phyloP scores from a whole-genome alignment of 2,329 filamentous ascomycete genomes.

The Incumbomyces delicatus region DNA sequence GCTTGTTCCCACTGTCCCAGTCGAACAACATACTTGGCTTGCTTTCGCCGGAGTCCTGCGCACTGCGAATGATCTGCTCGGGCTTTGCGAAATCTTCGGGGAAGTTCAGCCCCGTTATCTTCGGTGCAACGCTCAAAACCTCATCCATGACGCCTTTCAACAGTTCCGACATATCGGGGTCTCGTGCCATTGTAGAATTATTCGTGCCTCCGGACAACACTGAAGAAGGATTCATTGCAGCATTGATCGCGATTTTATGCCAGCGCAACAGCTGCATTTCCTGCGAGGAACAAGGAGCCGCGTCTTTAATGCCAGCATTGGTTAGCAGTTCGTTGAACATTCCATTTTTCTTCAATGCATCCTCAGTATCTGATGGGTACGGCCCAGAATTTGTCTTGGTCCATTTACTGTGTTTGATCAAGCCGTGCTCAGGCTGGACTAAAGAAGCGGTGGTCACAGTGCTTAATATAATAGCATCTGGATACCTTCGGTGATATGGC shows the following conservation, averaged over 20 bases:
- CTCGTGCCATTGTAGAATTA: slow-evolving; percentile 57
- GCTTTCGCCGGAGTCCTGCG: slow-evolving; percentile 43
- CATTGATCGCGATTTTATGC: slow-evolving; percentile 71
- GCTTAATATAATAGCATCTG: slow-evolving; percentile 50
- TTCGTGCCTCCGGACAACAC: slow-evolving; percentile 55
- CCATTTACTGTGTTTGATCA: slow-evolving; percentile 63
- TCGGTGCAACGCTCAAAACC: slow-evolving; percentile 54
- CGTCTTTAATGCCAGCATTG: slow-evolving; percentile 53
- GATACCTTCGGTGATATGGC: slow-evolving; percentile 55
- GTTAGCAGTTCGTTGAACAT: slow-evolving; percentile 36
- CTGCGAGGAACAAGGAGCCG: slow-evolving; percentile 53
- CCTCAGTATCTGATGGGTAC: slow-evolving; percentile 45
- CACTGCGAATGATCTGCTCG: slow-evolving; percentile 54
- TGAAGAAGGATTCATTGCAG: slow-evolving; percentile 62
- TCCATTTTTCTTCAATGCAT: slow-evolving; percentile 21
- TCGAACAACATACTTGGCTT: slow-evolving; percentile 58
- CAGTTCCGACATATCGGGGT: slow-evolving; percentile 53
- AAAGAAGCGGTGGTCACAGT: slow-evolving; percentile 62
- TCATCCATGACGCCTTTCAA: slow-evolving; percentile 60
- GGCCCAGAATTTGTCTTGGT: slow-evolving; percentile 61
- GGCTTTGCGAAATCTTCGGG: slow-evolving; percentile 51
- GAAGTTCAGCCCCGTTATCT: slow-evolving; percentile 52
- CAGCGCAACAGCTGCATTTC: slow-evolving; percentile 61
- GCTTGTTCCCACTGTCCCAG: slow-evolving; percentile 54
- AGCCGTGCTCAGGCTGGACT: slow-evolving; percentile 53